phyloP scores from a whole-genome alignment of 768 basidiomycete species.

The Boletus patriciae region DNA sequence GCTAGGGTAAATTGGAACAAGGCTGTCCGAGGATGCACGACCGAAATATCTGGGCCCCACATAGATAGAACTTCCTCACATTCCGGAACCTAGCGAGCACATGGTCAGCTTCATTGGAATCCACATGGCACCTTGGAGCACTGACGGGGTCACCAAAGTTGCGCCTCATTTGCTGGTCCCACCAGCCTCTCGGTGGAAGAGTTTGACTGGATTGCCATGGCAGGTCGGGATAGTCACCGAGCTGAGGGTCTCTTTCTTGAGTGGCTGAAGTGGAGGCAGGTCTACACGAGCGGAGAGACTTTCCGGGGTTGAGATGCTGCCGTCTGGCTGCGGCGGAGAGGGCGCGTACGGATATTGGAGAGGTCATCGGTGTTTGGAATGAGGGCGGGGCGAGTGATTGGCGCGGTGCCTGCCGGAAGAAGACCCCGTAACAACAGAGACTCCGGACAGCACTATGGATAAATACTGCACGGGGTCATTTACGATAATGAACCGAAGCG shows the following conservation, averaged over 20 bases:
- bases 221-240: conserved; percentile 71
- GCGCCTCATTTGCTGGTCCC: conserved; percentile 71
- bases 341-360: conserved; percentile 5
- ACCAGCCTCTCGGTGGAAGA: conserved; percentile 67
- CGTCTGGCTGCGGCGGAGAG: conserved; percentile 8
- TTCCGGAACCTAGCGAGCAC: conserved; percentile 62
- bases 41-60: conserved; percentile 83
- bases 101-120: conserved; percentile 12
- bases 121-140: conserved; percentile 14
- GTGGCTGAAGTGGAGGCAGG: conserved; percentile 18
- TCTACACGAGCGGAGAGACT: conserved; percentile 1
- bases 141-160: conserved; percentile 80
- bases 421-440: conserved; percentile 25
- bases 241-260: conserved; percentile 59
- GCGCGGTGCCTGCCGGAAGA: not conserved
- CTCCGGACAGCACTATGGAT: conserved; percentile 18
- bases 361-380: conserved; percentile 17
- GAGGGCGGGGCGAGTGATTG: conserved; percentile 3
- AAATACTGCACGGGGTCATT: not conserved
- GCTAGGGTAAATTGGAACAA: conserved; percentile 66
- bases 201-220: conserved; percentile 66
- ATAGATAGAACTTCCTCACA: conserved; percentile 79
- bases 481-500: conserved; percentile 12
- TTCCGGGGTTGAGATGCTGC: not conserved
- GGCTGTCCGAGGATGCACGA: conserved; percentile 58